These are phyloP conservation scores for Ogataea hybrid DNA, from an alignment of 1,139 yeast genomes.

Conservation along the genomic window DNA sequence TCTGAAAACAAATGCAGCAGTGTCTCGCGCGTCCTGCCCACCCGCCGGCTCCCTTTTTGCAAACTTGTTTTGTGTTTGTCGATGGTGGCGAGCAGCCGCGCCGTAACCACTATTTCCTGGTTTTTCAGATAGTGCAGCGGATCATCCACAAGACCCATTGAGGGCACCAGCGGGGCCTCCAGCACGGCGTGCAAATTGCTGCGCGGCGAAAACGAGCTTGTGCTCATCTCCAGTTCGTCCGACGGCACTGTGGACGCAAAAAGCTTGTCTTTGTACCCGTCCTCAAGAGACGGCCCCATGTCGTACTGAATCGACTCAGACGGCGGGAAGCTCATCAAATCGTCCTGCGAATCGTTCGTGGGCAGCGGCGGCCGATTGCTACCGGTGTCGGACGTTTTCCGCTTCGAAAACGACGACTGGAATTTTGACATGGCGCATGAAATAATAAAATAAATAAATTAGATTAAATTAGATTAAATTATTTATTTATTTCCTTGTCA, in stretches of 20 bases:
- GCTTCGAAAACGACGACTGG: slow-evolving; percentile 21
- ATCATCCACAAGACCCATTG: slow-evolving; percentile 26
- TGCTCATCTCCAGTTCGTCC: slow-evolving; percentile 7
- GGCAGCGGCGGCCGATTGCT: neutral
- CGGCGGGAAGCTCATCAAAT: slow-evolving; percentile 15
- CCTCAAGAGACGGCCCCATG: slow-evolving; percentile 22
- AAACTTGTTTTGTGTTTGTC: slow-evolving; percentile 30
- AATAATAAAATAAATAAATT: no score
- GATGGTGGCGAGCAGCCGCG: slow-evolving; percentile 31
- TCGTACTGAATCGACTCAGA: slow-evolving; percentile 9
- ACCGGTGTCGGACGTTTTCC: slow-evolving; percentile 5
- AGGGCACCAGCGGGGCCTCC: slow-evolving; percentile 20
- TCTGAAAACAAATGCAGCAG: slow-evolving; percentile 33
- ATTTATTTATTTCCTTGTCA: slow-evolving; percentile 15
- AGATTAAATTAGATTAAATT: no score
- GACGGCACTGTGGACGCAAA: slow-evolving; percentile 2
- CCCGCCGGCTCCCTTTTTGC: slow-evolving; percentile 36
- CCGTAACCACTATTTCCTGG: slow-evolving; percentile 30
- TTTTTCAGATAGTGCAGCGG: slow-evolving; percentile 38
- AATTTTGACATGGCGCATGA: slow-evolving; percentile 18
- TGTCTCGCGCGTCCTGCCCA: slow-evolving; percentile 33
- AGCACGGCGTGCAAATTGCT: neutral
- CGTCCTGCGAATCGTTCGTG: slow-evolving; percentile 4
- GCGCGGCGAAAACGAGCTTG: slow-evolving; percentile 13
- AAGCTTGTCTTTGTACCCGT: slow-evolving; percentile 16